Evolutionary conservation across 2,329 filamentous ascomycete genomes (phyloP), one percentile per base, ranked within the genome.

Genomic region (Hypoxylon sp.): DNA sequence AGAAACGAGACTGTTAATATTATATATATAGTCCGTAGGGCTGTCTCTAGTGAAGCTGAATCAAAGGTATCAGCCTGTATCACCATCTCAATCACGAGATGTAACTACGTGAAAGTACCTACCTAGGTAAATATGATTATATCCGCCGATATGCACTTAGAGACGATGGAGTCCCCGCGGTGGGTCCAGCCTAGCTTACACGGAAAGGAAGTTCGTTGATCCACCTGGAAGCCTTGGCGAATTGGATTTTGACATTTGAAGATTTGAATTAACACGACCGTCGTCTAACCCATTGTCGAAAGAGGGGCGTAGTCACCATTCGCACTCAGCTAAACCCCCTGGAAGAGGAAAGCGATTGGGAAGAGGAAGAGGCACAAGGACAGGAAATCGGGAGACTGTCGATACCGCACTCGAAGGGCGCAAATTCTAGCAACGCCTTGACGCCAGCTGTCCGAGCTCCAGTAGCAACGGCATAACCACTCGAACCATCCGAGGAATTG

Each of bases 31-130:
- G n/a, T n/a, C n/a, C n/a, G n/a, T n/a, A n/a, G n/a, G 24, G 4
- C 24, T 26, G 7, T 26, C 4, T 26, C 24, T 4, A 26, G 24
- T 26, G 24, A 26, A 7, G 24, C 24, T 26, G 24, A 26, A n/a
- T n/a, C n/a, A n/a, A n/a, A n/a, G n/a, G n/a, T n/a, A n/a, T n/a
- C n/a, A n/a, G n/a, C n/a, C n/a, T n/a, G n/a, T n/a, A n/a, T n/a
- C n/a, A n/a, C n/a, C n/a, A n/a, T 4, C 24, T 69, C 68, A 81
- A 28, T 39, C 69, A 60, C 81, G 78, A 59, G 73, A 73, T 17
- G 67, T 48, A 32, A 13, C 11, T 32, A 32, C 8, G 5, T 34
- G 13, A 34, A 6, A 34, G 11, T 26, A 26, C 24, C 24, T 26
- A 26, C 24, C 24, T 26, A 26, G 24, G 24, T 11, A 34, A 13